Conservation (phyloP, 2,329 filamentous ascomycete species). For the Arthrobotrys conoides region DNA sequence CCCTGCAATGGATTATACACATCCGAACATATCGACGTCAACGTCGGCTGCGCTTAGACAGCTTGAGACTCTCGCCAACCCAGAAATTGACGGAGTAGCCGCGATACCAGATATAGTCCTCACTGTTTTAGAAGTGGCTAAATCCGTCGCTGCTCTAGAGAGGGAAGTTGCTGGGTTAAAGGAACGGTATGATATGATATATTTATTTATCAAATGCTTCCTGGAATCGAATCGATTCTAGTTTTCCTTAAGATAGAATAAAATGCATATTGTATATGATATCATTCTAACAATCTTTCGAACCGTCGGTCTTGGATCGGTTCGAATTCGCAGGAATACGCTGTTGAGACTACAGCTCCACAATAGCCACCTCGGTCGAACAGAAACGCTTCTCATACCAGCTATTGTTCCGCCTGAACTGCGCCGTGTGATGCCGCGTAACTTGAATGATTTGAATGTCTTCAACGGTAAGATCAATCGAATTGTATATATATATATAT, state of each 20-base stretch:
- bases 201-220: too few species aligned
- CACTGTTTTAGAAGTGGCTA: background rate
- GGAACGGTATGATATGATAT: background rate
- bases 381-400: background rate
- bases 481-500: too few species aligned
- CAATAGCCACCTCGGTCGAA: slow-evolving; percentile 1
- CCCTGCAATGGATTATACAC: background rate
- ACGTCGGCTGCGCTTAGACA: background rate
- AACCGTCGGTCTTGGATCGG: background rate
- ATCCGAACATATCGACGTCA: background rate
- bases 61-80: background rate
- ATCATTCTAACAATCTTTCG: too few species aligned
- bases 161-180: background rate
- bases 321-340: background rate
- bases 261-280: too few species aligned
- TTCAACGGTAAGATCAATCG: background rate
- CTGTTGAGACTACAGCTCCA: slow-evolving; percentile 3
- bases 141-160: background rate
- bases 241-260: too few species aligned
- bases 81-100: background rate
- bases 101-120: slow-evolving; percentile 1
- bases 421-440: background rate
- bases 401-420: background rate
- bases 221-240: too few species aligned
- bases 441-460: slow-evolving; percentile 2